A percentile compares a stretch with the other conserved stretches of the same genome.
These are phyloP conservation scores for Phlebiopsis flavidoalba DNA, from an alignment of 768 basidiomycete species.

Conservation along the genomic window DNA sequence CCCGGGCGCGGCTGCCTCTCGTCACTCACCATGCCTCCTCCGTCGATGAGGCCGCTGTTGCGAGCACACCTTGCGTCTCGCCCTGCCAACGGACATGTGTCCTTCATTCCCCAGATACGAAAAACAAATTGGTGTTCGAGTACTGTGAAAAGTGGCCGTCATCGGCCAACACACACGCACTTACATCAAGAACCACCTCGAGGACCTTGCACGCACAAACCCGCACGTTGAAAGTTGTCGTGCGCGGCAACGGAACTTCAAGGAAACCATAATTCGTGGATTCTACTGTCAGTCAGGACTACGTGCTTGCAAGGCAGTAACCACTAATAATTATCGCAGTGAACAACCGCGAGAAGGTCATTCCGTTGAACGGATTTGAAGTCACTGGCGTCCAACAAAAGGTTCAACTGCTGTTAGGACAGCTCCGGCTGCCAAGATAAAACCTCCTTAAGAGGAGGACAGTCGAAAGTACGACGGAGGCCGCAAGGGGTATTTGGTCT, in stretches of 20 bases:
- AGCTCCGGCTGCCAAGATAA: conserved; percentile 85
- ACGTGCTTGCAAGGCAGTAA: background rate
- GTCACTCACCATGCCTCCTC: conserved; percentile 26
- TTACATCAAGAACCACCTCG: conserved; percentile 60
- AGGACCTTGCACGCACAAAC: conserved; percentile 61
- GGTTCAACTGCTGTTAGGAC: conserved; percentile 77
- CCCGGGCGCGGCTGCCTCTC: background rate
- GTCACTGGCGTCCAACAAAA: conserved; percentile 72
- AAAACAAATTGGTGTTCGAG: conserved; percentile 88
- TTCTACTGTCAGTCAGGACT: conserved; percentile 60
- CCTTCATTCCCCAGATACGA: conserved; percentile 73
- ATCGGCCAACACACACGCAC: conserved; percentile 62
- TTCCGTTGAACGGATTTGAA: conserved; percentile 72
- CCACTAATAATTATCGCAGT: conserved; percentile 36
- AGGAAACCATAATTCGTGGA: conserved; percentile 77
- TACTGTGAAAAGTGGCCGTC: conserved; percentile 83
- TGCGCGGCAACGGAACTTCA: conserved; percentile 69
- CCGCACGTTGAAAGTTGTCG: conserved; percentile 84
- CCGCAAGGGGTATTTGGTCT: conserved; percentile 86
- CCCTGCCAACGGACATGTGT: conserved; percentile 69
- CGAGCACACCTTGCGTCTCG: conserved; percentile 47
- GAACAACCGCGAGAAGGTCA: conserved; percentile 85
- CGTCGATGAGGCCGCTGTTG: conserved; percentile 32
- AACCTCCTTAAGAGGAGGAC: conserved; percentile 64
- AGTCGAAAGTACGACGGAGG: conserved; percentile 76